Conservation (phyloP, 2,329 filamentous ascomycete species). For the Xylariales sp. region DNA sequence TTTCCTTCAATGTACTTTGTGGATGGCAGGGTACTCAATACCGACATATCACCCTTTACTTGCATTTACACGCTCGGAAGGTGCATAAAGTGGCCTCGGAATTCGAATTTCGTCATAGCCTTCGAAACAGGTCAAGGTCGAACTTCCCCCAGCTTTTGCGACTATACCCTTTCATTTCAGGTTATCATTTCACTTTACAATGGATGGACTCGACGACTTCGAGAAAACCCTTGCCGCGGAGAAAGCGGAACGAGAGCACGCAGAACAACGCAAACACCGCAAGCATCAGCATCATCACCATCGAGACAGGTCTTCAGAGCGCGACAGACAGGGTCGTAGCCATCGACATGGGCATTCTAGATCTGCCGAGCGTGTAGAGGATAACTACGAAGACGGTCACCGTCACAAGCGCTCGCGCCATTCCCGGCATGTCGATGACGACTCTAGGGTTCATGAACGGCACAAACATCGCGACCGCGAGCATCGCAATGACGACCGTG, state of each 20-base stretch:
- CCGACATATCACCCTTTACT: neutral
- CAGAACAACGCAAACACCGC: conserved; percentile 40
- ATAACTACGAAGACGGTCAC: conserved; percentile 49
- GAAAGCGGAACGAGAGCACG: conserved; percentile 48
- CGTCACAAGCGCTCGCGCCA: conserved; percentile 61
- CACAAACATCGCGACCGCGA: conserved; percentile 26
- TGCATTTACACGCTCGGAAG: neutral
- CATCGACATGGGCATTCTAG: conserved; percentile 26
- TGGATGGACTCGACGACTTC: conserved; percentile 64
- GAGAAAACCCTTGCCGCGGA: conserved; percentile 70
- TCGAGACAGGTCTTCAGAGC: conserved; percentile 41
- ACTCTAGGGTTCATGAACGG: conserved; percentile 39
- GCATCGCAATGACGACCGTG: conserved; percentile 14
- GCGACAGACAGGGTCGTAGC: conserved; percentile 28
- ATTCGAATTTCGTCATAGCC: conserved; percentile 4
- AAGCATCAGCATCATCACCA: conserved; percentile 38
- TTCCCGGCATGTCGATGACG: conserved; percentile 45
- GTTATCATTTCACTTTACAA: too few relatives aligned
- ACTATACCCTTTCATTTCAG: too few relatives aligned
- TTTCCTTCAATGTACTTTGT: neutral
- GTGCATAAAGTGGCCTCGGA: too few relatives aligned
- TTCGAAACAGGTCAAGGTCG: too few relatives aligned
- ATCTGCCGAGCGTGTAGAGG: conserved; percentile 33
- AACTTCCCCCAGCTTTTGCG: too few relatives aligned
- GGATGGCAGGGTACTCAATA: neutral